A percentile compares a stretch with the other conserved stretches of the same genome.
Conservation (phyloP, 179 eudicot species). For the Vitellaria paradoxa region DNA sequence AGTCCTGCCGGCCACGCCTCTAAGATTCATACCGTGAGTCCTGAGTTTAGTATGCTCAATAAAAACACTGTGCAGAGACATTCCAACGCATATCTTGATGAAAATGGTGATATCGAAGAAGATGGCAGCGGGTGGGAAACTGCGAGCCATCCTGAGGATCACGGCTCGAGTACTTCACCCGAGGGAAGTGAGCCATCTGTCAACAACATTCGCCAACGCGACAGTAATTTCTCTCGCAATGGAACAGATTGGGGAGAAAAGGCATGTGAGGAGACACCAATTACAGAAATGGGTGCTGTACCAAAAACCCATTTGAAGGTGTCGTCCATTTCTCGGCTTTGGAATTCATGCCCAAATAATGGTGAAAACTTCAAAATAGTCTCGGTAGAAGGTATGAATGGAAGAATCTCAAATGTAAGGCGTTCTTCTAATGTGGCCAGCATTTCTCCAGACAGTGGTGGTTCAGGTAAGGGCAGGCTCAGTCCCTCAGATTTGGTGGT, state of each 20-base stretch:
- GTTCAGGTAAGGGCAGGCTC: slow-evolving; percentile 39
- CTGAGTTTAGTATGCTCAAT: slow-evolving; percentile 33
- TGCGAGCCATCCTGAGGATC: slow-evolving; percentile 66
- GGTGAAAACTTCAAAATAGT: not conserved
- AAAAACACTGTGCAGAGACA: slow-evolving; percentile 33
- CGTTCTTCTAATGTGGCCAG: slow-evolving; percentile 37
- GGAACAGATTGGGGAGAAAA: slow-evolving; percentile 59
- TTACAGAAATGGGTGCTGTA: slow-evolving; percentile 52
- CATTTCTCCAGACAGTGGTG: slow-evolving; percentile 57
- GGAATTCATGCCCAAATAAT: not conserved
- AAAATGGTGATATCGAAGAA: slow-evolving; percentile 55
- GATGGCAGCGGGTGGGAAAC: slow-evolving; percentile 94
- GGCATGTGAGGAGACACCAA: slow-evolving; percentile 46
- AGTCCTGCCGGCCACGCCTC: slow-evolving; percentile 55
- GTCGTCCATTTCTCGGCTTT: slow-evolving; percentile 22
- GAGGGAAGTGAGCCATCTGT: slow-evolving; percentile 37
- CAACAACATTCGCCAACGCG: slow-evolving; percentile 24
- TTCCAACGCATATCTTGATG: slow-evolving; percentile 33
- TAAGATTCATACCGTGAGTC: slow-evolving; percentile 34
- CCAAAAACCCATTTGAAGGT: slow-evolving; percentile 39
- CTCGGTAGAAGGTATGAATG: not conserved
- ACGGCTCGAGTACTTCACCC: slow-evolving; percentile 70
- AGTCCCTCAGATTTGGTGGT: slow-evolving; percentile 38
- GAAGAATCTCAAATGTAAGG: slow-evolving; percentile 17
- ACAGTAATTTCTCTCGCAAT: slow-evolving; percentile 49